phyloP scores from a whole-genome alignment of 1,284 basidiomycete species.

The Fomitopsis schrenkii region DNA sequence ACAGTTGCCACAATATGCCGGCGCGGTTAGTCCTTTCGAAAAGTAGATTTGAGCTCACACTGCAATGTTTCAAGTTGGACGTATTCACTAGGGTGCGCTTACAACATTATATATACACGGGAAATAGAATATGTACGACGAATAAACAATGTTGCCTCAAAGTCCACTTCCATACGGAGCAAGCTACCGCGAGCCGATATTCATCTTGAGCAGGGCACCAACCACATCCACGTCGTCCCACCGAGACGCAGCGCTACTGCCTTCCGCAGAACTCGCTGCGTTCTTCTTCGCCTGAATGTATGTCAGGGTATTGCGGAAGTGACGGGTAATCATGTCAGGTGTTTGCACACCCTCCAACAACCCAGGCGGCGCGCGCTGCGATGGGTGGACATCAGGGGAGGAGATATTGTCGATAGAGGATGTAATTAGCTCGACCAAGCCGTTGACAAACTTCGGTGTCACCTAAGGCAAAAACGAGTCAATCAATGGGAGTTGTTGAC shows the following conservation, averaged over 20 bases:
- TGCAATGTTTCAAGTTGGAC: background rate
- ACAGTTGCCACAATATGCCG: background rate
- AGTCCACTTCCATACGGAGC: background rate
- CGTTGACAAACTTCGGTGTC: slow-evolving; percentile 92
- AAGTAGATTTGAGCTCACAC: no score
- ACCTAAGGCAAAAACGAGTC: slow-evolving; percentile 42
- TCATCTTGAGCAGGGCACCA: slow-evolving; percentile 86
- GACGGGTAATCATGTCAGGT: slow-evolving; percentile 87
- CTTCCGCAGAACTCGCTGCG: slow-evolving; percentile 27
- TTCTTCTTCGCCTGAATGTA: slow-evolving; percentile 81
- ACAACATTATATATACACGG: slow-evolving; percentile 1
- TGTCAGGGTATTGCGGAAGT: slow-evolving; percentile 86
- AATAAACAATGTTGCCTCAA: background rate
- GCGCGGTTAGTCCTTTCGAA: no score
- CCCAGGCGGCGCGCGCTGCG: slow-evolving; percentile 74
- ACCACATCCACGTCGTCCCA: slow-evolving; percentile 87
- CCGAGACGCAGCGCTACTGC: slow-evolving; percentile 41
- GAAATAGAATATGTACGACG: background rate
- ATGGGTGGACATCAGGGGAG: slow-evolving; percentile 80
- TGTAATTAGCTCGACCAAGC: slow-evolving; percentile 89
- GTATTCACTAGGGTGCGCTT: background rate
- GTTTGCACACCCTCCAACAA: slow-evolving; percentile 88
- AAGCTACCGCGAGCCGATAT: slow-evolving; percentile 35
- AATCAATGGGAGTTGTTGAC: slow-evolving; percentile 3
- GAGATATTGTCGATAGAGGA: slow-evolving; percentile 86